Percentiles rank a stretch among this genome's conserved stretches.
Evolutionary conservation across 2,329 filamentous ascomycete genomes (phyloP).

Genomic region (Pseudopithomyces maydicus): DNA sequence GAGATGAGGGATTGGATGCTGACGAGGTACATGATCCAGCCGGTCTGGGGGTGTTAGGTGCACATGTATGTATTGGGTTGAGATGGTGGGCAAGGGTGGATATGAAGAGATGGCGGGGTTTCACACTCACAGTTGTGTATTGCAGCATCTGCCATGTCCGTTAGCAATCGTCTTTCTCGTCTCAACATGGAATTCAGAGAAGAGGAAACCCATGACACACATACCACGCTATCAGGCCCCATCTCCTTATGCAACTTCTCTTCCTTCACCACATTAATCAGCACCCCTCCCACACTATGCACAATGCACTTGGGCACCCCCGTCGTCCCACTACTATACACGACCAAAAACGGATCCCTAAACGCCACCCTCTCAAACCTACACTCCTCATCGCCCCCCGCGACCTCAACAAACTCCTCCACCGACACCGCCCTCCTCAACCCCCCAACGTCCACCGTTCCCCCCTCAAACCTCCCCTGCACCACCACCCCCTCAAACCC

Average conservation of each 20-base stretch:
- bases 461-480: slow-evolving; percentile 66
- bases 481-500: slow-evolving; percentile 69
- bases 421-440: slow-evolving; percentile 57
- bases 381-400: slow-evolving; percentile 46
- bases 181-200: neutral
- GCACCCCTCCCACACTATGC: slow-evolving; percentile 70
- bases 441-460: slow-evolving; percentile 62
- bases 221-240: slow-evolving; percentile 47
- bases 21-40: slow-evolving; percentile 85
- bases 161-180: neutral
- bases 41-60: slow-evolving; percentile 27
- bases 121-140: slow-evolving; percentile 57
- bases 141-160: slow-evolving; percentile 48
- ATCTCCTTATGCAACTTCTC: slow-evolving; percentile 57
- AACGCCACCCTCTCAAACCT: slow-evolving; percentile 69
- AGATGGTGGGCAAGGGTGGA: neutral
- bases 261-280: slow-evolving; percentile 68
- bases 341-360: slow-evolving; percentile 76
- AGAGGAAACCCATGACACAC: neutral
- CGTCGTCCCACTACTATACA: slow-evolving; percentile 80
- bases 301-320: slow-evolving; percentile 86
- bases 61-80: neutral
- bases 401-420: slow-evolving; percentile 48
- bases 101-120: neutral
- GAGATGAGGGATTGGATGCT: slow-evolving; percentile 63